Base-by-base conservation (phyloP, 177 flowering plant species). In the Tripterygium wilfordii region DNA sequence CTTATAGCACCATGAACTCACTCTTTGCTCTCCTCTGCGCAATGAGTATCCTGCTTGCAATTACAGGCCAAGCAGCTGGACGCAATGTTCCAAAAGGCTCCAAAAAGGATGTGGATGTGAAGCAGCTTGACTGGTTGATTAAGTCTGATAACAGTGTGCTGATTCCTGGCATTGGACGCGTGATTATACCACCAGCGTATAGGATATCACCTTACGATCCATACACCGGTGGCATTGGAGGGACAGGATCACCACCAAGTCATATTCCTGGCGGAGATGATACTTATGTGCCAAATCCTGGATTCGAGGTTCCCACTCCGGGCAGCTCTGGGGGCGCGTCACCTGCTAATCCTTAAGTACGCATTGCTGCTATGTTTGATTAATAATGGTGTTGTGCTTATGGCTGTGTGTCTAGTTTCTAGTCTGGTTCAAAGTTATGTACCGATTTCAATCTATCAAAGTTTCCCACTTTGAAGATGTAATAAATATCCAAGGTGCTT, bases 251-350 rank as follows among this genome's bases (percentile, higher is more conserved):
- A n/a, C n/a, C n/a, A n/a, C n/a, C n/a, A 8, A 16, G 51, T 19
- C 43, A 54, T 35, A n/a, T 74, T 42, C 82, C 82, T 4, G 80
- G 82, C 5, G 76, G 56, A 0, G 78, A 76, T 28, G 73, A 74
- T 25, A 71, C 73, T 0, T 51, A 63, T 18, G 22, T 64, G 27
- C 81, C 84, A 4, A 75, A 67, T 57, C 83, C 77, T 1, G 78
- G 80, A 12, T 30, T 30, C 33, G 33, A 30, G 33, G 33, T 30
- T 12, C 33, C 33, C 8, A 30, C 12, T 12, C 33, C 33, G 8
- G 33, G 33, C 7, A 12, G 33, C 33, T 6, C 7, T 30, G 33
- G 33, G n/a, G 7, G 33, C 7, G 33, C 33, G 7, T 12, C 33
- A 6, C 8, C 42, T 38, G 42, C 22, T 38, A 20, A 38, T 38